Evolutionary conservation across 805 yeast genomes (phyloP), one percentile per base, ranked within the genome.

Genomic region (Zygosaccharomyces bisporus): DNA sequence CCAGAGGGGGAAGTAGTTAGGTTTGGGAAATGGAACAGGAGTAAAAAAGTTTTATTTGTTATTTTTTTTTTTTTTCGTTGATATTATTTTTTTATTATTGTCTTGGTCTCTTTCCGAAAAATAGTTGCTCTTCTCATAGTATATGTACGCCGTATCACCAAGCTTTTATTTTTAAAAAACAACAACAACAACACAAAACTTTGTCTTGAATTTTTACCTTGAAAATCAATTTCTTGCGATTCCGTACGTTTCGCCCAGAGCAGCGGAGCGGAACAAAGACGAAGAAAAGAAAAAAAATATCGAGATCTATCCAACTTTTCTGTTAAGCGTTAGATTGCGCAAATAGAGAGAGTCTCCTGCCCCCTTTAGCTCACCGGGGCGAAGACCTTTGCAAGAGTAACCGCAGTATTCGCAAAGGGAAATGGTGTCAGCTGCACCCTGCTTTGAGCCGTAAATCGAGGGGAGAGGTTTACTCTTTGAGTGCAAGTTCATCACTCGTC

Each of bases 41-140:
- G 25, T 13, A 4, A 5, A 18, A 29, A 16, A 17, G 23, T 10
- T 40, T 10, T 40, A 16, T 16, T 41, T 41, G 14, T 35, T 13
- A 21, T 46, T 29, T 19, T 17, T 27, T 34, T 25, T n/a, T 19
- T 21, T 19, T 32, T 9, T 23, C 14, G 18, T 23, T 23, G 6
- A 35, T 29, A n/a, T 24, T 12, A 12, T 37, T 35, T n/a, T 7
- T 21, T 32, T 20, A n/a, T 6, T n/a, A n/a, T n/a, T n/a, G n/a
- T n/a, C n/a, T 13, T 35, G 30, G 20, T 36, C 24, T 37, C 27
- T 6, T 27, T 27, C 31, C 13, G 31, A 6, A 27, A 27, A 27
- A 13, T 34, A 20, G 31, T 23, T 35, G 18, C 20, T 34, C 34
- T 32, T 16, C 33, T 46, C 20, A 41, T 38, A 10, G 13, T 17